These are phyloP conservation scores for Jackrogersella minutella DNA, from an alignment of 495 filamentous ascomycete species.

Conservation along the genomic window DNA sequence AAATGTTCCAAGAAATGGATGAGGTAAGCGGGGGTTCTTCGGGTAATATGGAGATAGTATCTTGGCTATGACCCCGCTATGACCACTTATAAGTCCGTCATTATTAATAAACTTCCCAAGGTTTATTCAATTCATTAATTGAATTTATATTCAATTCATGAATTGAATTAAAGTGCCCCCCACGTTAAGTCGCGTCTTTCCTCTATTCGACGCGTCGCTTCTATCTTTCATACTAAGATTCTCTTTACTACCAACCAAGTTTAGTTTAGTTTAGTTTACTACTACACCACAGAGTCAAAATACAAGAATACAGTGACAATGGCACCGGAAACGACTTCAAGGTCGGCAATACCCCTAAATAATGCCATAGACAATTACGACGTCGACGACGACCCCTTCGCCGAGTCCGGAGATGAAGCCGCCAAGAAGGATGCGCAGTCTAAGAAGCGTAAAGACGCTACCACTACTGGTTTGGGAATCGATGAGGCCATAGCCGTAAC, in stretches of 20 bases:
- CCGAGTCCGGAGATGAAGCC: constrained; percentile 45
- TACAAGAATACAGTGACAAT: constrained; percentile 26
- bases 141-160: too few species aligned
- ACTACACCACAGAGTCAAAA: neutral
- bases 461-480: constrained; percentile 67
- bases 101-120: too few species aligned
- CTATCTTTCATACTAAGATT: neutral
- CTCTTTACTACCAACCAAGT: neutral
- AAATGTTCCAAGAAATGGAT: constrained; percentile 22
- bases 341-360: constrained; percentile 28
- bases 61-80: neutral
- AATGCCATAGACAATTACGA: constrained; percentile 79
- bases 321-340: constrained; percentile 31
- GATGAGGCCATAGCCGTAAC: constrained; percentile 86
- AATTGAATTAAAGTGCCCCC: constrained; percentile 9
- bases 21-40: constrained; percentile 42
- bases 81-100: constrained; percentile 5
- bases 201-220: constrained; percentile 18
- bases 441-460: constrained; percentile 48
- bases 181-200: constrained; percentile 41
- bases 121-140: constrained; percentile 18
- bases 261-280: too few species aligned
- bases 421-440: constrained; percentile 30
- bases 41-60: constrained; percentile 21
- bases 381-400: constrained; percentile 55